A percentile compares a stretch with the other conserved stretches of the same genome.
Evolutionary conservation across 2,329 filamentous ascomycete species (phyloP).

Genomic region (Colletotrichum lupini): DNA sequence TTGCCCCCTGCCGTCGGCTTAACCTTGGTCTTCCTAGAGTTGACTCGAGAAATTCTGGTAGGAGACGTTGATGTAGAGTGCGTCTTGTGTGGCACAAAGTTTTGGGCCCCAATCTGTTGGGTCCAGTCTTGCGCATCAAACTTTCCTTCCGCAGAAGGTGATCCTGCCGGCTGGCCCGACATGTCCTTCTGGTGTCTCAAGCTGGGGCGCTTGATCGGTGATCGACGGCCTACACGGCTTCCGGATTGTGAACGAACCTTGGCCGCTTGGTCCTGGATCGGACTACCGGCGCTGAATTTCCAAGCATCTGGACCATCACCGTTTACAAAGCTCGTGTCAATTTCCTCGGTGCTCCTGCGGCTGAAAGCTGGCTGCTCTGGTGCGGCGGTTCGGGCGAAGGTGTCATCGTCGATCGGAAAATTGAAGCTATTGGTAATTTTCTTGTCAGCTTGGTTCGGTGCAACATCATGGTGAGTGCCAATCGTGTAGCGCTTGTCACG

Average conservation of each 20-base stretch:
- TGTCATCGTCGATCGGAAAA: conserved; percentile 57
- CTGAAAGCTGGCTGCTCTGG: conserved; percentile 54
- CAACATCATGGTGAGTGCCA: conserved; percentile 13
- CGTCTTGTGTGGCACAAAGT: conserved; percentile 60
- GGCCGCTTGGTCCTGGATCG: conserved; percentile 42
- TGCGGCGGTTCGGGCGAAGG: conserved; percentile 48
- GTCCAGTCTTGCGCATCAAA: conserved; percentile 67
- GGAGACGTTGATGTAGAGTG: conserved; percentile 55
- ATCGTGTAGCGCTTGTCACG: conserved; percentile 23
- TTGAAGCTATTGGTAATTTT: conserved; percentile 58
- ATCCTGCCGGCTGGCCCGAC: conserved; percentile 17
- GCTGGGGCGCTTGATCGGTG: conserved; percentile 47
- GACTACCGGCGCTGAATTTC: conserved; percentile 64
- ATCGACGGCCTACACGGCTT: conserved; percentile 53
- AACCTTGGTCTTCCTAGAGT: conserved; percentile 70
- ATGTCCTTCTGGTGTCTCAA: conserved; percentile 40
- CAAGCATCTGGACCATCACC: conserved; percentile 57
- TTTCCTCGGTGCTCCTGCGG: conserved; percentile 67
- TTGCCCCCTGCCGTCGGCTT: conserved; percentile 58
- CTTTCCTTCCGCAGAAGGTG: conserved; percentile 38
- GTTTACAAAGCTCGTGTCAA: conserved; percentile 70
- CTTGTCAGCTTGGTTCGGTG: conserved; percentile 47
- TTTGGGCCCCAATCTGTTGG: conserved; percentile 64
- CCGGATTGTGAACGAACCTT: conserved; percentile 53
- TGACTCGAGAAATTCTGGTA: conserved; percentile 54